phyloP scores from a whole-genome alignment of 164 flowering plant species.

The Stephania cephalantha region DNA sequence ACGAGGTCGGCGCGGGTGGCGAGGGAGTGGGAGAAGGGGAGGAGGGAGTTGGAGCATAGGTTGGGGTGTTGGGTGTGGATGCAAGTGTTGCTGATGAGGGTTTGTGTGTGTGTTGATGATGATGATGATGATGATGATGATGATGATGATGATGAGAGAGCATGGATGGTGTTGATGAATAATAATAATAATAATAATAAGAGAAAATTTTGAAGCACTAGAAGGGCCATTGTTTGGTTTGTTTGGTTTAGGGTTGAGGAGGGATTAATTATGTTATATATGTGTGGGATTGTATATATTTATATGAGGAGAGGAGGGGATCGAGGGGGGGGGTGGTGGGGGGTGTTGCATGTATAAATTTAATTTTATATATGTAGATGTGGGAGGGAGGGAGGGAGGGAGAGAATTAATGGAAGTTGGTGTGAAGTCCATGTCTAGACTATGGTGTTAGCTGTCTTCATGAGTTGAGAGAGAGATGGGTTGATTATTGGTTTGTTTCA shows the following conservation, averaged over 20 bases:
- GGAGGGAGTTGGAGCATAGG: slow-evolving; percentile 52
- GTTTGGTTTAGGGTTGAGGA: not conserved
- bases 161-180: slow-evolving; percentile 20
- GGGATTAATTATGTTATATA: not conserved
- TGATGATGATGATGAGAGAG: slow-evolving; percentile 34
- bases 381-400: not conserved
- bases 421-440: slow-evolving; percentile 8
- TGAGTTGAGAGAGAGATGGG: not conserved
- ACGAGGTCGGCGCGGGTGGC: slow-evolving; percentile 44
- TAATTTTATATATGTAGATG: not conserved
- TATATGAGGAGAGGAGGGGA: not conserved
- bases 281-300: not conserved
- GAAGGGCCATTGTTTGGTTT: slow-evolving; percentile 12
- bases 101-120: slow-evolving; percentile 48
- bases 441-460: slow-evolving; percentile 1
- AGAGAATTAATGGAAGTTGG: slow-evolving; percentile 7
- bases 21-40: slow-evolving; percentile 46
- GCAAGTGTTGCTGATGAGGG: slow-evolving; percentile 50
- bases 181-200: slow-evolving; percentile 9
- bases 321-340: not conserved
- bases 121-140: slow-evolving; percentile 50
- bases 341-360: not conserved
- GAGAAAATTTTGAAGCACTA: slow-evolving; percentile 26
- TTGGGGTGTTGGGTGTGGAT: slow-evolving; percentile 41
- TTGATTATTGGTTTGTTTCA: no score